phyloP scores from a whole-genome alignment of 1,284 basidiomycete genomes.

The Tetrapyrgos nigripes region DNA sequence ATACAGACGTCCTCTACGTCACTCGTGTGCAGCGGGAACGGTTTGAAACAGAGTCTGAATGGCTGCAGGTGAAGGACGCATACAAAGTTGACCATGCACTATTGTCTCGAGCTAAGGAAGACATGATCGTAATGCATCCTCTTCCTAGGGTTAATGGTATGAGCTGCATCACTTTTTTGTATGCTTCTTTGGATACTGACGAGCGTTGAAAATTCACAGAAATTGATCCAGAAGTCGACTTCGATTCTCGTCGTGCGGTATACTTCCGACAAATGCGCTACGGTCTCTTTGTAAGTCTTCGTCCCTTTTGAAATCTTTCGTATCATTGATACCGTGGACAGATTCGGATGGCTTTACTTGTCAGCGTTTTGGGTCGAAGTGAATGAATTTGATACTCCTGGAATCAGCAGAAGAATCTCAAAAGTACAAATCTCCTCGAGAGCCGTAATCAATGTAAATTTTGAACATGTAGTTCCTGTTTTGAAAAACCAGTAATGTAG shows the following conservation, averaged over 20 bases:
- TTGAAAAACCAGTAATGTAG: too few relatives aligned
- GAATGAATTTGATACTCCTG: too few relatives aligned
- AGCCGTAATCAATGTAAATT: too few relatives aligned
- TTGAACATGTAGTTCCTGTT: too few relatives aligned
- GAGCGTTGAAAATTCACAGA: constrained; percentile 52
- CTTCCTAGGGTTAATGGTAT: constrained; percentile 90
- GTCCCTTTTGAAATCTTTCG: neutral
- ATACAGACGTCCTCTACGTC: constrained; percentile 98
- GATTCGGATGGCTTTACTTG: constrained; percentile 82
- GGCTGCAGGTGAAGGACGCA: constrained; percentile 91
- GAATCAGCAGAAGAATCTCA: neutral
- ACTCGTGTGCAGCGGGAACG: constrained; percentile 97
- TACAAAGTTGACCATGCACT: constrained; percentile 96
- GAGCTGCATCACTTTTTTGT: constrained; percentile 25
- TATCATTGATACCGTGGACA: constrained; percentile 30
- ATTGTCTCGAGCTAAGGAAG: constrained; percentile 90
- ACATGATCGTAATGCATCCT: constrained; percentile 99
- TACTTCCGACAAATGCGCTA: constrained; percentile 99
- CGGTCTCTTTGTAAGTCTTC: constrained; percentile 86
- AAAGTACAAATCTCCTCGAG: neutral
- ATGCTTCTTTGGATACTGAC: neutral
- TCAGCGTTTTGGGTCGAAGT: constrained; percentile 65
- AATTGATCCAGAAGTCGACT: constrained; percentile 98
- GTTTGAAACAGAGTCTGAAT: constrained; percentile 84
- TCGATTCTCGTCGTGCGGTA: constrained; percentile 91